Conservation (phyloP, 208 protist species). For the Wallacemonas sp. region DNA sequence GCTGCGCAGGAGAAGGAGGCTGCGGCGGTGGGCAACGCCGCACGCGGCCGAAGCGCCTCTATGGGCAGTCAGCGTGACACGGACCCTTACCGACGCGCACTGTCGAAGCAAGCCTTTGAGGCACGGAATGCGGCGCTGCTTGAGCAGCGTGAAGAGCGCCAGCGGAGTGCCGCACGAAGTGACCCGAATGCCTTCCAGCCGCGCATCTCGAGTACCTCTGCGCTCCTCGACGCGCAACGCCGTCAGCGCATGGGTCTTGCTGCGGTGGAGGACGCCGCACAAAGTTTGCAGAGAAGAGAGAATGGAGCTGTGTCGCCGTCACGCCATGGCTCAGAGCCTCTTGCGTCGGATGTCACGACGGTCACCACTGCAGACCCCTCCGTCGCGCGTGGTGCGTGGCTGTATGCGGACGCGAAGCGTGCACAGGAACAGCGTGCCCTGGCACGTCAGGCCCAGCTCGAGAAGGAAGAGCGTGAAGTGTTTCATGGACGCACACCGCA, state of each 20-base stretch:
- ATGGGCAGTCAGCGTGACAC: neutral
- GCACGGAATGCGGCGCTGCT: slow-evolving; percentile 41
- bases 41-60: too few relatives aligned
- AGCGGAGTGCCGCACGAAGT: slow-evolving; percentile 20
- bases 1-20: slow-evolving; percentile 29
- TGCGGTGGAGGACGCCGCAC: neutral
- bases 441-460: slow-evolving; percentile 9
- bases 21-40: neutral
- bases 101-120: slow-evolving; percentile 38
- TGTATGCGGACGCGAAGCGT: slow-evolving; percentile 44
- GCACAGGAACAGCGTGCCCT: slow-evolving; percentile 17
- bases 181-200: slow-evolving; percentile 53
- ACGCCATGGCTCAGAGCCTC: too few relatives aligned
- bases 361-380: too few relatives aligned
- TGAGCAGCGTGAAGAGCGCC: slow-evolving; percentile 24
- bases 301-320: too few relatives aligned
- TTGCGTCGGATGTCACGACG: too few relatives aligned
- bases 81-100: slow-evolving; percentile 17
- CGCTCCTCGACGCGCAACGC: slow-evolving; percentile 47
- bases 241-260: neutral
- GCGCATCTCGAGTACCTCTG: slow-evolving; percentile 60
- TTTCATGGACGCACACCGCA: slow-evolving; percentile 26
- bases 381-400: slow-evolving; percentile 30
- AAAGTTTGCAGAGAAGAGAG: too few relatives aligned
- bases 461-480: neutral